Evolutionary conservation across 352 stramenopile genomes (phyloP), one percentile per base, ranked within the genome.

Genomic region (Pythium apleroticum): DNA sequence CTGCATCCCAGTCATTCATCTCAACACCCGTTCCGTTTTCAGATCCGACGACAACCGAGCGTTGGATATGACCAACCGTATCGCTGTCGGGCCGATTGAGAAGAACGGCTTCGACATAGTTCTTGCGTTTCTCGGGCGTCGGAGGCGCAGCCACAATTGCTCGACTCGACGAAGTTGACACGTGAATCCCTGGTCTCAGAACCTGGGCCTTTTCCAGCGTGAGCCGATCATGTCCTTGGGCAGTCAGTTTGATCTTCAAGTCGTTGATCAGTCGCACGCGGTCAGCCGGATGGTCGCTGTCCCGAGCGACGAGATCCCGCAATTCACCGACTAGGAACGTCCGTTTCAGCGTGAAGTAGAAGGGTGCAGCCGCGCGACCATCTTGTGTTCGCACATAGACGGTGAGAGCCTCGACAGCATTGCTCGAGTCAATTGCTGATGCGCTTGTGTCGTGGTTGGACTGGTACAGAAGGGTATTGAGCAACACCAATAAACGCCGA

Each of bases 401-500:
- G 4, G 68, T 71, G 9, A 81, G 65, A 20, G 67, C 41, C 45
- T 81, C 59, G 6, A 55, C 57, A 10, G 55, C 58, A 46, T 35
- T 66, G 15, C 28, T 52, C 11, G 58, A 53, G 19, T 22, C 27
- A 37, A 30, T 46, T 10, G 27, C 25, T 10, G 43, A 30, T 5
- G 39, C 33, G 7, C 55, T 53, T n/a, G 20, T 7, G 4, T 49
- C 56, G 57, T 68, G 65, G 12, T 28, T 65, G 15, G 64, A 68
- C 58, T 94, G 84, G 30, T 81, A 71, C 14, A 96, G 58, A 68
- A 96, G 89, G 19, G 86, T 94, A 35, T 77, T 86, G n/a, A 96
- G 69, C 41, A 96, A 25, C 6, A 85, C 57, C 2, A 95, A 66
- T 27, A 92, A 28, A 7, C 86, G 30, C 3, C 53, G 27, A 19